These are phyloP conservation scores for Meira miltonrushii DNA, from an alignment of 1,284 basidiomycete genomes.

Conservation along the genomic window DNA sequence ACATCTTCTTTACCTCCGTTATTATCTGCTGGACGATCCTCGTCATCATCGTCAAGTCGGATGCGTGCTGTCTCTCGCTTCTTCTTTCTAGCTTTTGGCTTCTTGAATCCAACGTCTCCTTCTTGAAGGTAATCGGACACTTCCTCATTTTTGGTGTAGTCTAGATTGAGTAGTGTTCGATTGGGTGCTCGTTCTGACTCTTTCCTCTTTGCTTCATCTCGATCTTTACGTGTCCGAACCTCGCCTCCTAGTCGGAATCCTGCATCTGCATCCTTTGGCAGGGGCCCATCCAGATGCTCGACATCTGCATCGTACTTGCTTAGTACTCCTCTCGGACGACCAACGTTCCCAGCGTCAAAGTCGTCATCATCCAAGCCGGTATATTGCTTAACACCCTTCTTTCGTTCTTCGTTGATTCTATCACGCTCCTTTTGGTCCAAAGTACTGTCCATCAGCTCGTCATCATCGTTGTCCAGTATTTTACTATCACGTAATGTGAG, in stretches of 20 bases:
- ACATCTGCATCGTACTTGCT: conserved; percentile 91
- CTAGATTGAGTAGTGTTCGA: conserved; percentile 75
- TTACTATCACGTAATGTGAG: conserved; percentile 92
- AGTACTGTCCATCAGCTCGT: conserved; percentile 90
- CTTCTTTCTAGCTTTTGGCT: conserved; percentile 70
- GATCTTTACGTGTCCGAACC: conserved; percentile 35
- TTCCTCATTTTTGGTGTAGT: conserved; percentile 80
- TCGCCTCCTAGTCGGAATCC: conserved; percentile 32
- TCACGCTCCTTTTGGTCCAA: conserved; percentile 78
- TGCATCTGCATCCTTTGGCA: conserved; percentile 19
- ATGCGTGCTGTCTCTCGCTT: conserved; percentile 78
- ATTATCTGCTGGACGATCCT: conserved; percentile 45
- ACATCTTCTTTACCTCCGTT: conserved; percentile 52
- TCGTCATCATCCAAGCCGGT: conserved; percentile 97
- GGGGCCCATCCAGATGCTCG: conserved; percentile 50
- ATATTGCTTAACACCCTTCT: conserved; percentile 83
- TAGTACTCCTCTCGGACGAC: conserved; percentile 75
- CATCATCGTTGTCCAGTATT: conserved; percentile 92
- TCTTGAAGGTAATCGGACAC: conserved; percentile 82
- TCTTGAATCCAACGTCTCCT: conserved; percentile 88
- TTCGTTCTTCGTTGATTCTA: conserved; percentile 73
- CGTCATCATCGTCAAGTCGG: conserved; percentile 64
- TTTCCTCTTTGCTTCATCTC: conserved; percentile 56
- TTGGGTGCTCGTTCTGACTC: conserved; percentile 63
- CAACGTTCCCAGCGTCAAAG: conserved; percentile 59